Conservation (phyloP, 371 early-diverging fungal species). For the Cladochytrium tenue region DNA sequence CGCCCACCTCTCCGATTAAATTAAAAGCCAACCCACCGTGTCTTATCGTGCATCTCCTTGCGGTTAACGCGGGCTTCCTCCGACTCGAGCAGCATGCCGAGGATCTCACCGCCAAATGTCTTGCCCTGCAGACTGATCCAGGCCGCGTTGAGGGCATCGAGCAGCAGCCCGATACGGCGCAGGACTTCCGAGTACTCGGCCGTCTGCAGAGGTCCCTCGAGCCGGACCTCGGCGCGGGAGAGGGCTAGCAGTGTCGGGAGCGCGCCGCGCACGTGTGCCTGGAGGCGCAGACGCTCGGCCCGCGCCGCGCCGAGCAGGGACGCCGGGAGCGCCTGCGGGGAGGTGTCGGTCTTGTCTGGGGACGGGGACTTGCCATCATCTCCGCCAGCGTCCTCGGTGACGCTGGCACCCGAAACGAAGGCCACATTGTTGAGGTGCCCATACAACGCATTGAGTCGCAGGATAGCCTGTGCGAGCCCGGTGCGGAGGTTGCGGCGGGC, state of each 20-base stretch:
- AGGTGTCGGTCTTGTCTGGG: background rate
- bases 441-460: too few species aligned
- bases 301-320: background rate
- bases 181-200: constrained; percentile 15
- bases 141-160: constrained; percentile 16
- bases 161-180: background rate
- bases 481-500: constrained; percentile 23
- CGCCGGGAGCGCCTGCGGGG: background rate
- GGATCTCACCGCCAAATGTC: constrained; percentile 2
- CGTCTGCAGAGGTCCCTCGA: constrained; percentile 14
- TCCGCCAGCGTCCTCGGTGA: too few species aligned
- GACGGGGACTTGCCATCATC: constrained; percentile 10
- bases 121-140: constrained; percentile 6
- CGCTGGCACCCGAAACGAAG: too few species aligned
- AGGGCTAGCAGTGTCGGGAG: constrained; percentile 20
- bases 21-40: background rate
- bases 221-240: constrained; percentile 18
- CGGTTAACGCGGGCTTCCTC: background rate
- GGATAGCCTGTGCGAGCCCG: constrained; percentile 13
- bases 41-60: constrained; percentile 10
- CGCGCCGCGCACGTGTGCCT: constrained; percentile 1
- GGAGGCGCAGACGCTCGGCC: constrained; percentile 4
- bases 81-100: background rate
- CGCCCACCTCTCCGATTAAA: too few species aligned
- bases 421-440: too few species aligned